Evolutionary conservation across 495 filamentous ascomycete species (phyloP), one percentile per base, ranked within the genome.

Genomic region (Lophiostoma macrostomum): DNA sequence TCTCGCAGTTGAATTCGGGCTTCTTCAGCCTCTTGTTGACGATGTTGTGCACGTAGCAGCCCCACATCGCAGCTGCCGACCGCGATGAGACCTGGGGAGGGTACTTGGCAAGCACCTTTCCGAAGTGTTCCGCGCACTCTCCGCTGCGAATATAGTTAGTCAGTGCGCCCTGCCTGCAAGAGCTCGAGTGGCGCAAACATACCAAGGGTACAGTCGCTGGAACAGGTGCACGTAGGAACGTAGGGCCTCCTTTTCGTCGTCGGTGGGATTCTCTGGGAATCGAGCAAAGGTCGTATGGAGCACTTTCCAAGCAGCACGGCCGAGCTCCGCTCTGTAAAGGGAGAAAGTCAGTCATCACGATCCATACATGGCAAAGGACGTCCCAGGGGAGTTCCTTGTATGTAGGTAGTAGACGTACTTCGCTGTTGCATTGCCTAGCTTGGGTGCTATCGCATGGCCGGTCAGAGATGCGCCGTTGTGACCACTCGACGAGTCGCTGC

Each of bases 221-320:
- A 97, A 97, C 1, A 98, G 79, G 65, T 88, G 82, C 58, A 98
- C 83, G 70, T 86, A 97, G 5, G 85, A 85, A 56, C 83, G 80
- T 31, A 98, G 75, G 2, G 94, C 88, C 32, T 85, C 77, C 50
- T 86, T 84, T 64, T 98, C 90, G 58, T 95, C 89, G 44, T 77
- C 67, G 0, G 85, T 86, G 0, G 93, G 91, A 47, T 85, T 78
- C 58, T 91, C 87, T 32, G 93, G 94, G 71, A 91, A 98, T 47
- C 90, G 84, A 29, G 89, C 86, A 79, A 97, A 89, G 68, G 88
- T 93, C 1, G 94, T 98, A 71, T 98, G 93, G 64, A 98, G 81
- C 59, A 95, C 82, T 64, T 91, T 90, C 91, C 89, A 95, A 18
- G 87, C 83, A 22, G 90, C 83, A 60, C 88, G 85, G 52, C 91